These are phyloP conservation scores for Annulohypoxylon truncatum DNA, from an alignment of 2,329 filamentous ascomycete genomes.

Conservation along the genomic window DNA sequence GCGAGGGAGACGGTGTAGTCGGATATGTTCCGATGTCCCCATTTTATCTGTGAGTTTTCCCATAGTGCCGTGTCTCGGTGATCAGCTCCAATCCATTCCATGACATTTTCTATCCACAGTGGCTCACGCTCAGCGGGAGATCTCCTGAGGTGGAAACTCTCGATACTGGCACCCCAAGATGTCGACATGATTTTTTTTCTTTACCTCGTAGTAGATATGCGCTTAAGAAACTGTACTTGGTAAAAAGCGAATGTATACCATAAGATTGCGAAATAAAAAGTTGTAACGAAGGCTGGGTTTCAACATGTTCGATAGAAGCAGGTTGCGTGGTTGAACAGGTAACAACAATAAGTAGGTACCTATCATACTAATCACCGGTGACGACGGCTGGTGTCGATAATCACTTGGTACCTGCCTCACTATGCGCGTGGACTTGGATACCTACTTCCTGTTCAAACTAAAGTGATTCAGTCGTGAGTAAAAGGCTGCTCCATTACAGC, in stretches of 20 bases:
- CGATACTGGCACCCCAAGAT: conserved; percentile 5
- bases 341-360: not conserved
- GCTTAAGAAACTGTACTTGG: not conserved
- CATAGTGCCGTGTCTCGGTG: not conserved
- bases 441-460: not conserved
- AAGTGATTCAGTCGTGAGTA: not conserved
- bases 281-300: not conserved
- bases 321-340: not conserved
- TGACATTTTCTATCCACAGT: not conserved
- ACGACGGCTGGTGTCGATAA: not conserved
- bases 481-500: not conserved
- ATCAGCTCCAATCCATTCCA: not conserved
- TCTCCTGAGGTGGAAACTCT: not conserved
- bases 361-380: not conserved
- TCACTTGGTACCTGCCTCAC: not conserved
- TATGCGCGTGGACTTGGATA: not conserved
- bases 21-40: not conserved
- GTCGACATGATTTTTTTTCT: conserved; percentile 1
- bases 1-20: conserved; percentile 12
- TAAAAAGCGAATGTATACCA: not conserved
- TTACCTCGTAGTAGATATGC: not conserved
- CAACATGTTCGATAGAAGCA: not conserved
- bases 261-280: not conserved
- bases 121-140: not conserved
- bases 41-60: not conserved